Percentiles rank a stretch among this genome's conserved stretches.
Evolutionary conservation across 1,284 basidiomycete species (phyloP).

Genomic region (Ustilago hordei): DNA sequence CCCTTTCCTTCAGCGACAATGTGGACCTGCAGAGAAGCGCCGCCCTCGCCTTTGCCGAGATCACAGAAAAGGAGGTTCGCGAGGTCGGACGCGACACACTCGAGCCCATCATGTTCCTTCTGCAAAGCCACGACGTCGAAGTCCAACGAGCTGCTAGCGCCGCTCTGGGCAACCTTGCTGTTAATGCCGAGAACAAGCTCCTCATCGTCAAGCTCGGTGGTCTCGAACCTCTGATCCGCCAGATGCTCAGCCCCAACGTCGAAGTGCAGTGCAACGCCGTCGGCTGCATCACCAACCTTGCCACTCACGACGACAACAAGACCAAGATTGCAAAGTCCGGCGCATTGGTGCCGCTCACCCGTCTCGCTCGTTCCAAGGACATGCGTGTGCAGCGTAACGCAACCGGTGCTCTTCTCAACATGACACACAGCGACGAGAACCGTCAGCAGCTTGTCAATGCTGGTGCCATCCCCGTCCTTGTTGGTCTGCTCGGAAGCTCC

Average conservation of each 20-base stretch:
- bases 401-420: slow-evolving; percentile 96
- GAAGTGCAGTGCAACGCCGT: slow-evolving; percentile 99
- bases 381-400: slow-evolving; percentile 99
- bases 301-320: slow-evolving; percentile 99
- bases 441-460: slow-evolving; percentile 98
- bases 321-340: slow-evolving; percentile 99
- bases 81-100: slow-evolving; percentile 96
- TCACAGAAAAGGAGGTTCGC: slow-evolving; percentile 98
- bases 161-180: slow-evolving; percentile 97
- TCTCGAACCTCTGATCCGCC: slow-evolving; percentile 95
- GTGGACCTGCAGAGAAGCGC: slow-evolving; percentile 98
- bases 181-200: slow-evolving; percentile 99
- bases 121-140: slow-evolving; percentile 97
- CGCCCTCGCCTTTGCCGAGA: slow-evolving; percentile 97
- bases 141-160: slow-evolving; percentile 98
- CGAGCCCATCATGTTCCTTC: slow-evolving; percentile 96
- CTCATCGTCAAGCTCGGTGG: slow-evolving; percentile 98
- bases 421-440: slow-evolving; percentile 98
- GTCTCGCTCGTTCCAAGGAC: slow-evolving; percentile 96
- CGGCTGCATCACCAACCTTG: slow-evolving; percentile 98
- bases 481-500: slow-evolving; percentile 92
- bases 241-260: slow-evolving; percentile 99
- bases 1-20: slow-evolving; percentile 98
- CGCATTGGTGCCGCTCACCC: slow-evolving; percentile 93
- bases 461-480: slow-evolving; percentile 96